Evolutionary conservation across 305 asterid genomes (phyloP), one percentile per base, ranked within the genome.

Genomic region (Caryopteris hybrid): DNA sequence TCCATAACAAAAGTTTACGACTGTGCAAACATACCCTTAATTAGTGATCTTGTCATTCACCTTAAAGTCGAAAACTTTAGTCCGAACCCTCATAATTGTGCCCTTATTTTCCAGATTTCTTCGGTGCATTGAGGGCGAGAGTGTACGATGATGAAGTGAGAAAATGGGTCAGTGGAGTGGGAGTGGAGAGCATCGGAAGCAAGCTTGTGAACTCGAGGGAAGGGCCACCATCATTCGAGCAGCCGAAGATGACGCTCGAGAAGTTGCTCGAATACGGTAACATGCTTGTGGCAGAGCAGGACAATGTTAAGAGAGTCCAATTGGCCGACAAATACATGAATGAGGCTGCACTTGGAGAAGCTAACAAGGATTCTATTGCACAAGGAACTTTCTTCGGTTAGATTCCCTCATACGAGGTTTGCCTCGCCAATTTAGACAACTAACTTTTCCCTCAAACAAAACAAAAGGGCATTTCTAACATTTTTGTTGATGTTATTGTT

Each of bases 291-390:
- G 76, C 69, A 16, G 97, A 90, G 65, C 97, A 90, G 68, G 97
- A 90, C 59, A 88, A 90, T n/a, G 97, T 90, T 57, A 90, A 90
- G 93, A 87, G 97, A 76, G 95, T 90, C 47, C 97, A 86, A 79
- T 61, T 90, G 79, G 95, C 95, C 8, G 93, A 88, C 58, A 78
- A 60, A 47, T 90, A 90, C 63, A 12, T 90, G 85, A 74, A 65
- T 20, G 88, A 83, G 43, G 95, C 95, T 16, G 91, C 97, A 21
- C 92, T 90, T 25, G 96, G 91, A 41, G 88, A 90, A 5, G 96
- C 95, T 29, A 90, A 90, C 83, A 80, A 72, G 63, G 96, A 90
- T 67, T 29, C 86, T 3, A 81, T 87, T 11, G 81, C 77, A 0
- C 72, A 80, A 0, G 93, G 95, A 60, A 46, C 75, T 48, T 87